Percentiles rank a stretch among this genome's conserved stretches.
Conservation (phyloP, 306 rosid genomes). For the Trichosanthes truncata region DNA sequence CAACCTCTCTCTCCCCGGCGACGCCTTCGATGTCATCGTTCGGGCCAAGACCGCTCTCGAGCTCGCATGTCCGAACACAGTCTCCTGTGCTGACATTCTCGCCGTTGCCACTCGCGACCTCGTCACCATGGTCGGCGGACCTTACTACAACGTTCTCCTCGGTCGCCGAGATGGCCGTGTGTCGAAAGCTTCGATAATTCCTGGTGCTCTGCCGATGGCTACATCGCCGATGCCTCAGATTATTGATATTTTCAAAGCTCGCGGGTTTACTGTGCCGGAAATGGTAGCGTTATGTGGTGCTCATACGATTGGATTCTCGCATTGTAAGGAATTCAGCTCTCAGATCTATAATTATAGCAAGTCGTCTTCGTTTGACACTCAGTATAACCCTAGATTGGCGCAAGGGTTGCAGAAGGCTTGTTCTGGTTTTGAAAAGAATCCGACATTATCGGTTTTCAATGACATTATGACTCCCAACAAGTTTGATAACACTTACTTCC, state of each 20-base stretch:
- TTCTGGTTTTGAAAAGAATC: constrained; percentile 38
- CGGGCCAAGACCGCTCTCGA: constrained; percentile 41
- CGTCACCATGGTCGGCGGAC: constrained; percentile 35
- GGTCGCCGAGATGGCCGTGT: constrained; percentile 26
- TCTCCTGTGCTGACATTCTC: constrained; percentile 42
- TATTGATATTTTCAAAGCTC: constrained; percentile 27
- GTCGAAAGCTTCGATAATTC: constrained; percentile 35
- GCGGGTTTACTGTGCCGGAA: constrained; percentile 61
- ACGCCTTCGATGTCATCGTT: constrained; percentile 33
- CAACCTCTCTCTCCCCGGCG: constrained; percentile 46
- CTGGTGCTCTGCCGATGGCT: constrained; percentile 43
- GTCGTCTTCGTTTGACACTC: constrained; percentile 17
- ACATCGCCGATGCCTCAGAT: constrained; percentile 44
- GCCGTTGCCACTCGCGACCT: constrained; percentile 40
- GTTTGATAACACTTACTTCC: constrained; percentile 68
- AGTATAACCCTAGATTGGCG: constrained; percentile 53
- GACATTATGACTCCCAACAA: constrained; percentile 83
- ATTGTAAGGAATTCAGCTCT: constrained; percentile 40
- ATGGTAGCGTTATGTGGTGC: constrained; percentile 76
- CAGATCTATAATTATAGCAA: constrained; percentile 38
- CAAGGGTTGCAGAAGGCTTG: constrained; percentile 49
- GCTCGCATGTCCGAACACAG: constrained; percentile 35
- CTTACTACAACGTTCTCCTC: constrained; percentile 25
- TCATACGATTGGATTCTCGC: constrained; percentile 82
- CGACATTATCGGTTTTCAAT: constrained; percentile 67